phyloP scores from a whole-genome alignment of 768 basidiomycete genomes.

The Sutorius australiensis region DNA sequence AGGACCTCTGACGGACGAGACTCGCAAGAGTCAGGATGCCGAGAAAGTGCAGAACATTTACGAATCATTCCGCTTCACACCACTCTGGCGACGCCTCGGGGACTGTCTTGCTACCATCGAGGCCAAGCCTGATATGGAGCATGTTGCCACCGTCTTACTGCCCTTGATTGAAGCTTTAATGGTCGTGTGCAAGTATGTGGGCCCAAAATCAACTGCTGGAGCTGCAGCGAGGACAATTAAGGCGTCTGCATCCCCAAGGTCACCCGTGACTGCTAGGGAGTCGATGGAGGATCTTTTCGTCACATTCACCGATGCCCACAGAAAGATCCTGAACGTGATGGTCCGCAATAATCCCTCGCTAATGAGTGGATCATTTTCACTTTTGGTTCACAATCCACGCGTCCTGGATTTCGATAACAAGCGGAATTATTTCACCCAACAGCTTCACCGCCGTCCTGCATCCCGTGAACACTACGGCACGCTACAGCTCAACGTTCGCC shows the following conservation, averaged over 20 bases:
- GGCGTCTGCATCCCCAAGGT: conserved; percentile 64
- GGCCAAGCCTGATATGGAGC: conserved; percentile 72
- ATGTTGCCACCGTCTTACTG: conserved; percentile 87
- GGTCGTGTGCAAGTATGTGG: conserved; percentile 97
- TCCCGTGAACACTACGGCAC: conserved; percentile 78
- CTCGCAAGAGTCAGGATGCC: conserved; percentile 49
- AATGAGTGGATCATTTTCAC: conserved; percentile 97
- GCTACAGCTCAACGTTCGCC: conserved; percentile 83
- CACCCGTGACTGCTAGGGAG: conserved; percentile 65
- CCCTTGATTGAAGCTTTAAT: conserved; percentile 95
- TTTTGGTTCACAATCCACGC: conserved; percentile 91
- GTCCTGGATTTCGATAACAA: conserved; percentile 99
- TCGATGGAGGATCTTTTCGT: conserved; percentile 91
- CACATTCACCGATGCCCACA: conserved; percentile 87
- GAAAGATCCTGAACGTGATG: conserved; percentile 94
- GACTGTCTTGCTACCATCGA: conserved; percentile 84
- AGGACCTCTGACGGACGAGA: conserved; percentile 35
- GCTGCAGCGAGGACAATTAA: conserved; percentile 50
- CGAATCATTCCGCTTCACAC: conserved; percentile 85
- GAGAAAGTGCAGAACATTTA: conserved; percentile 88
- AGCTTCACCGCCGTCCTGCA: conserved; percentile 80
- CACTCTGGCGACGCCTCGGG: conserved; percentile 87
- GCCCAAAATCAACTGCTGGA: conserved; percentile 51
- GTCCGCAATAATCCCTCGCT: conserved; percentile 97
- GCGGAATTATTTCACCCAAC: conserved; percentile 91